Conservation (phyloP, 768 basidiomycete genomes). For the Galerina sulciceps region DNA sequence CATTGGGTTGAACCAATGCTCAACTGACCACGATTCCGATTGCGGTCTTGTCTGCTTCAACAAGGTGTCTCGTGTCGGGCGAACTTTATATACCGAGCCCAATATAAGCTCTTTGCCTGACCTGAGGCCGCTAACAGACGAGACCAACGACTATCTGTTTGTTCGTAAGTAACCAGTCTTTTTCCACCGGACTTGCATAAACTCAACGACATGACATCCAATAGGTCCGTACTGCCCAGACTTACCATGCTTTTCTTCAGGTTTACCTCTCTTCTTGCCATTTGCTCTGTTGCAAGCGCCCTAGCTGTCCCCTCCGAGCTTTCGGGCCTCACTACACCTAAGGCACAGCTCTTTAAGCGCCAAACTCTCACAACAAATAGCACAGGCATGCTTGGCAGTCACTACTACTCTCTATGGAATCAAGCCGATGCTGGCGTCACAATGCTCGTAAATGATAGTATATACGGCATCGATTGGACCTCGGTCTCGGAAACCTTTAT, state of each 20-base stretch:
- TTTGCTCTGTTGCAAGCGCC: conserved; percentile 1
- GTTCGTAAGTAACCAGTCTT: neutral
- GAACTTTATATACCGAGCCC: too few species aligned
- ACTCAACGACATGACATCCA: neutral
- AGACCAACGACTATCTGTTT: neutral
- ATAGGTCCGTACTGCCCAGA: neutral
- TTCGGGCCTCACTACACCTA: neutral
- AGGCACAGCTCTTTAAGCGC: neutral
- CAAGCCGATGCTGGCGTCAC: conserved; percentile 3
- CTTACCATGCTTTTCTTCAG: conserved; percentile 5
- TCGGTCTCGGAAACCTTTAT: neutral
- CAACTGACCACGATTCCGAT: too few species aligned
- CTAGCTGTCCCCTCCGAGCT: neutral
- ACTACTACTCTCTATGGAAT: conserved; percentile 5
- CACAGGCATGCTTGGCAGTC: neutral
- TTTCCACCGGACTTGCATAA: neutral
- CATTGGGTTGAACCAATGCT: too few species aligned
- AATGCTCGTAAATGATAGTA: conserved; percentile 1
- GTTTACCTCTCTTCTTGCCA: neutral
- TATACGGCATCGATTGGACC: conserved; percentile 9
- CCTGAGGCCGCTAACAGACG: too few species aligned
- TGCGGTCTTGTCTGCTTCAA: too few species aligned
- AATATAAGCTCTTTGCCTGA: too few species aligned
- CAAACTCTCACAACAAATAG: neutral
- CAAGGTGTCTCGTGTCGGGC: too few species aligned